These are phyloP conservation scores for Zygoascus meyerae DNA, from an alignment of 1,139 yeast genomes.

Conservation along the genomic window DNA sequence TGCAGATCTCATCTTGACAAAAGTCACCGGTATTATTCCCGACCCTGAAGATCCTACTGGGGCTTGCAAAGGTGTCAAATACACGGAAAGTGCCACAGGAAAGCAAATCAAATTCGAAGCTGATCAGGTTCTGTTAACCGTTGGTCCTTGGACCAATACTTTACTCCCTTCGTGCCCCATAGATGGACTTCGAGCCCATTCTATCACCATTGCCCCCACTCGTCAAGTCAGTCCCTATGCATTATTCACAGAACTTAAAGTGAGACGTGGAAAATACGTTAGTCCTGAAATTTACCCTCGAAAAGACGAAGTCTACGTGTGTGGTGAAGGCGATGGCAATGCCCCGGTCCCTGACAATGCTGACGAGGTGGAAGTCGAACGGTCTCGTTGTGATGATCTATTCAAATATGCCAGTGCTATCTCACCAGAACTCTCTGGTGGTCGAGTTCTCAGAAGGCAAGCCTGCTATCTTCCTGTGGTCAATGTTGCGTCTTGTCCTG, in stretches of 20 bases:
- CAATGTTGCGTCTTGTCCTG: conserved; percentile 85
- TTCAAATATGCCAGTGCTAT: conserved; percentile 77
- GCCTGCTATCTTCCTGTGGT: conserved; percentile 95
- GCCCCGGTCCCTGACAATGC: conserved; percentile 92
- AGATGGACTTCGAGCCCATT: conserved; percentile 87
- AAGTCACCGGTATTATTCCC: conserved; percentile 55
- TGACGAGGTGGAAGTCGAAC: conserved; percentile 85
- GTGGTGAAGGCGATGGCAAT: conserved; percentile 93
- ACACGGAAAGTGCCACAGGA: conserved; percentile 10
- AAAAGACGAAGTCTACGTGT: conserved; percentile 90
- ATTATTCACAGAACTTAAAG: conserved; percentile 81
- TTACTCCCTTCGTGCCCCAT: conserved; percentile 89
- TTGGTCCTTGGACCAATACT: conserved; percentile 96
- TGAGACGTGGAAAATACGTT: conserved; percentile 52
- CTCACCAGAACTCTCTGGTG: conserved; percentile 64
- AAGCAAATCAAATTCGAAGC: conserved; percentile 41
- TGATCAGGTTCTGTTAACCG: conserved; percentile 73
- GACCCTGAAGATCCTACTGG: conserved; percentile 21
- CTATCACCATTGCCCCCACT: conserved; percentile 83
- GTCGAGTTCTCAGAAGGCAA: conserved; percentile 76
- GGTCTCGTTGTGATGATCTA: conserved; percentile 81
- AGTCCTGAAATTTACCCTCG: conserved; percentile 95
- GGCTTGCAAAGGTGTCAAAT: conserved; percentile 21
- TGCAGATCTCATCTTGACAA: conserved; percentile 79
- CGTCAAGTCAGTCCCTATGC: conserved; percentile 79